Base-by-base conservation (phyloP, 805 yeast species). In the Saccharomyces kudriavzevii region DNA sequence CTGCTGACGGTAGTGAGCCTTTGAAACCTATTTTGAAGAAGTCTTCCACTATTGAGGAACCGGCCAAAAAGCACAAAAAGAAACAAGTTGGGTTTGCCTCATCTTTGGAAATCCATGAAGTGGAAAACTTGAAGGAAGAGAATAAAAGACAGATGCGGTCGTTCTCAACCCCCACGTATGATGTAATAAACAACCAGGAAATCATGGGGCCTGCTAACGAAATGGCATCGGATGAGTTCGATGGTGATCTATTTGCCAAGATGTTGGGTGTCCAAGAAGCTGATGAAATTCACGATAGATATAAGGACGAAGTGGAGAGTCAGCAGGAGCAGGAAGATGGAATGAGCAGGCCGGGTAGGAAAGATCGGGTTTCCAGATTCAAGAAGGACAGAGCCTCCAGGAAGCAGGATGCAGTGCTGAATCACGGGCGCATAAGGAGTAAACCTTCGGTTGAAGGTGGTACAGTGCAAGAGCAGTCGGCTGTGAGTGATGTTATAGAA, bases 71-170 rank as follows among this genome's bases (percentile, higher is more conserved):
- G 2, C 60, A 60, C 40, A 56, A 52, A 11, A 61, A 61, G 50
- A 70, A 68, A 49, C 54, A 52, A 45, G 71, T 70, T 43, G 66
- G 68, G 2, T 70, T 70, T 56, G 73, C 72, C 2, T 46, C 61
- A 4, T 50, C 55, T n/a, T 57, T 69, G 9, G 69, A 68, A 53
- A 61, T 70, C 22, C 60, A 60, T 51, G 71, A 68, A 54, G 66
- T 70, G 17, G 70, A 68, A 52, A 69, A 58, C 53, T 52, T 66
- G 28, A 70, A 70, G 50, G 58, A 58, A 10, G 70, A 66, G 45
- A 70, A 68, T 6, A 64, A 57, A 54, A 54, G 55, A 9, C 70
- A 70, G 51, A 67, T 69, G 1, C 67, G 63, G 45, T 57, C 53
- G 5, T 58, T 59, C 43, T 46, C 60, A 48, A 13, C 11, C 10